These are phyloP conservation scores for Centella asiatica DNA, from an alignment of 129 eudicot genomes.

Conservation along the genomic window DNA sequence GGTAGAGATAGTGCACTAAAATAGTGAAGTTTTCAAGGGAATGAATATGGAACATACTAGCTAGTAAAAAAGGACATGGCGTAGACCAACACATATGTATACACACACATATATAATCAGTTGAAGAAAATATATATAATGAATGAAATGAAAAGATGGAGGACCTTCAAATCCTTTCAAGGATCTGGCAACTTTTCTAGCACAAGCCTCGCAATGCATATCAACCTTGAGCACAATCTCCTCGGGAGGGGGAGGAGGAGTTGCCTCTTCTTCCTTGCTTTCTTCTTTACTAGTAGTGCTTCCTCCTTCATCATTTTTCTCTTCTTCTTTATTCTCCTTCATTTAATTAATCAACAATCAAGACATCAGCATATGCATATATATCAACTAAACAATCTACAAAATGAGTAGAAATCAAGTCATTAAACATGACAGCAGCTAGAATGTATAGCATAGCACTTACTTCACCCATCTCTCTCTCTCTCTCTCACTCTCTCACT, in stretches of 20 bases:
- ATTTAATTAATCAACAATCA: neutral
- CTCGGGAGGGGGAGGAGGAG: no score
- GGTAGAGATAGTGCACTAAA: no score
- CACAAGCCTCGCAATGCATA: slow-evolving; percentile 92
- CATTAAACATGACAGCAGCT: neutral
- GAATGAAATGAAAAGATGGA: neutral
- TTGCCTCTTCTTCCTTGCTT: slow-evolving; percentile 22
- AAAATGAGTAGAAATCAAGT: neutral
- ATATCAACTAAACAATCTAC: neutral
- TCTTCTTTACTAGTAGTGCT: slow-evolving; percentile 17
- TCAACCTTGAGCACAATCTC: slow-evolving; percentile 68
- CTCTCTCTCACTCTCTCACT: neutral
- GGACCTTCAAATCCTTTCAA: slow-evolving; percentile 69
- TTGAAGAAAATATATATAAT: no score
- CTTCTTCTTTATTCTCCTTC: slow-evolving; percentile 3
- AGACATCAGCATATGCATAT: neutral
- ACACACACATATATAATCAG: no score
- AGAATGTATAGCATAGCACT: neutral
- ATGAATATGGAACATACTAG: no score
- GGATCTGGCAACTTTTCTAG: slow-evolving; percentile 69
- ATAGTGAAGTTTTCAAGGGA: no score
- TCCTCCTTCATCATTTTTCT: slow-evolving; percentile 10
- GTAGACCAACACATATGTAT: no score
- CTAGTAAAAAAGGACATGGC: no score
- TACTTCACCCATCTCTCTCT: slow-evolving; percentile 24